Evolutionary conservation across 495 filamentous ascomycete species (phyloP), one percentile per base, ranked within the genome.

Genomic region (Penicillium egyptiacum): DNA sequence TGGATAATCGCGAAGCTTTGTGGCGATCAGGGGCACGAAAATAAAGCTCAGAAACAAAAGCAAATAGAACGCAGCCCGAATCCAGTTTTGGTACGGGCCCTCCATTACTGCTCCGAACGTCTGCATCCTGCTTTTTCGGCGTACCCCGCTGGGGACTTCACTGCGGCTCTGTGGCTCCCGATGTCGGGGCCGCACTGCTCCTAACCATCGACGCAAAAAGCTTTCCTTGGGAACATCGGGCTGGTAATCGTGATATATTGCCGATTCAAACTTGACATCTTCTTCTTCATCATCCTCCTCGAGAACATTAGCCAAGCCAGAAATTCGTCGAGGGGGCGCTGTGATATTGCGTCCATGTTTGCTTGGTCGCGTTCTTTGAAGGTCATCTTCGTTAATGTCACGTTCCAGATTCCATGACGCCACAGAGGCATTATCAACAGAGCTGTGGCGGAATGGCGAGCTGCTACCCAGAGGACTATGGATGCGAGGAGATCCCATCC

Each of bases 321-420:
- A 79, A 20, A 72, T 57, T 5, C 76, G 71, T 42, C 75, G 75
- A 56, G 76, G 76, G 1, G 76, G 74, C 16, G 66, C 68, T 4
- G 65, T 72, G 26, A 79, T 76, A 28, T 72, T 75, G 33, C 58
- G 63, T 2, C 73, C 73, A 20, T 69, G 71, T 41, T 62, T 58
- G 48, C 63, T 60, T 35, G 70, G 65, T 20, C 68, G 62, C 30
- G 72, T 74, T 26, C 75, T 65, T 59, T 72, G 69, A 9, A 79
- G 43, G 28, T 75, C 56, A 53, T 77, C 75, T 9, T 71, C 67
- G 39, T 78, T 70, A 49, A 78, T 63, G 41, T 75, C 70, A n/a
- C 76, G 74, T 35, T 79, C 76, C n/a, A 79, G 45, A 11, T 58
- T 61, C 59, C 66, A 79, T 6, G 75, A 77, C 3, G 72, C 50